These are phyloP conservation scores for Fraxinus latifolia DNA, from an alignment of 305 asterid genomes.

Conservation along the genomic window DNA sequence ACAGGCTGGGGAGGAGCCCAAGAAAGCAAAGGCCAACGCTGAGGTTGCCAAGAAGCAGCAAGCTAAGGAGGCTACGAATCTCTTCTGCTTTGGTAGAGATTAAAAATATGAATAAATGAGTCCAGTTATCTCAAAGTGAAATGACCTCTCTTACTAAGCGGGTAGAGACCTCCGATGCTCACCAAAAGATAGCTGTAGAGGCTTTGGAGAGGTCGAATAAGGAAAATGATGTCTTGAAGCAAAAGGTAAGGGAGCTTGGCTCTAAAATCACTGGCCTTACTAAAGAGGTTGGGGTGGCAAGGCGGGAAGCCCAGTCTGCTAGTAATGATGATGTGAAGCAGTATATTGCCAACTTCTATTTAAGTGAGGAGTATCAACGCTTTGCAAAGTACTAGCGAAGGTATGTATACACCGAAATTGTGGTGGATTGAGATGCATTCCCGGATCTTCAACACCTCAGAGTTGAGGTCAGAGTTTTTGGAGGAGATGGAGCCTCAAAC, in stretches of 20 bases:
- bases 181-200: not conserved
- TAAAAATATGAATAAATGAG: not conserved
- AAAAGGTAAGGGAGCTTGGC: not conserved
- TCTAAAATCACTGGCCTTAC: not conserved
- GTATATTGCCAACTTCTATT: not conserved
- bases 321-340: not conserved
- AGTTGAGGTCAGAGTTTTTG: too few species aligned
- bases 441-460: not conserved
- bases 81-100: too few species aligned
- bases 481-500: not conserved
- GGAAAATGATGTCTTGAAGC: not conserved
- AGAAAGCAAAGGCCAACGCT: too few species aligned
- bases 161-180: not conserved
- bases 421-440: not conserved
- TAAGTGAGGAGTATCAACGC: not conserved
- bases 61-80: too few species aligned
- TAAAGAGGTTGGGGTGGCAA: too few species aligned
- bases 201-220: not conserved
- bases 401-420: not conserved
- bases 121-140: not conserved
- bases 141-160: not conserved
- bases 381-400: not conserved
- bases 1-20: too few species aligned
- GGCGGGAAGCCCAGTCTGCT: not conserved
- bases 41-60: too few species aligned